A percentile compares a stretch with the other conserved stretches of the same genome.
Conservation (phyloP, 306 rosid species). For the Pyrus pyrifolia region DNA sequence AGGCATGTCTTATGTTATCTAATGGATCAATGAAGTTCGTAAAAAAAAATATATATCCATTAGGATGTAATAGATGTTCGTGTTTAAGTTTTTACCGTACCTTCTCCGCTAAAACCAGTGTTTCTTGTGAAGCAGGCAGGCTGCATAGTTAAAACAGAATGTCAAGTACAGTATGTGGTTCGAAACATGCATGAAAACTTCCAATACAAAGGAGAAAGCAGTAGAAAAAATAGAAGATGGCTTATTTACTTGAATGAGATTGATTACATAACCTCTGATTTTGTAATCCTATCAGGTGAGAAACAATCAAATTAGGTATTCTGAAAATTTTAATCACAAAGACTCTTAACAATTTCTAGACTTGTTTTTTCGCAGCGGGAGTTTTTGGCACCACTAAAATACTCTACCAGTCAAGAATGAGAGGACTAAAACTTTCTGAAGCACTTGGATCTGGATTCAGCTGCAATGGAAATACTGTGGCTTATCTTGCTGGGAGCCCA, state of each 20-base stretch:
- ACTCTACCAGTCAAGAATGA: conserved; percentile 32
- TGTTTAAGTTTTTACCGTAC: not conserved
- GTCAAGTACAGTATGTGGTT: conserved; percentile 23
- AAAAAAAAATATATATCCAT: not conserved
- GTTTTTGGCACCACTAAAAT: conserved; percentile 34
- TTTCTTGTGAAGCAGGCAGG: conserved; percentile 19
- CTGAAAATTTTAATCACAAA: not conserved
- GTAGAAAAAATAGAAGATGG: conserved; percentile 27
- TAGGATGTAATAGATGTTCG: not conserved
- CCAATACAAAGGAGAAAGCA: conserved; percentile 7
- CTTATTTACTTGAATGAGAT: conserved; percentile 30
- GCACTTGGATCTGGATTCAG: conserved; percentile 36
- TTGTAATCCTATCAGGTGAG: conserved; percentile 30
- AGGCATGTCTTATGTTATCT: conserved; percentile 8
- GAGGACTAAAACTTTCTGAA: conserved; percentile 26
- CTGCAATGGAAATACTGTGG: conserved; percentile 34
- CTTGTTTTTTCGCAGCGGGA: conserved; percentile 14
- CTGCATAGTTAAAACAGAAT: conserved; percentile 18
- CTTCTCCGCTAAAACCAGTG: not conserved
- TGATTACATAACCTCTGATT: conserved; percentile 26
- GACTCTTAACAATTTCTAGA: not conserved
- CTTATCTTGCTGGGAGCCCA: conserved; percentile 29
- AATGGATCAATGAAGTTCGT: not conserved
- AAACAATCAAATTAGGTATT: not conserved
- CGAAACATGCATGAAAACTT: not conserved